Evolutionary conservation across 257 asterid species (phyloP).

Genomic region (Scutellaria barbata): DNA sequence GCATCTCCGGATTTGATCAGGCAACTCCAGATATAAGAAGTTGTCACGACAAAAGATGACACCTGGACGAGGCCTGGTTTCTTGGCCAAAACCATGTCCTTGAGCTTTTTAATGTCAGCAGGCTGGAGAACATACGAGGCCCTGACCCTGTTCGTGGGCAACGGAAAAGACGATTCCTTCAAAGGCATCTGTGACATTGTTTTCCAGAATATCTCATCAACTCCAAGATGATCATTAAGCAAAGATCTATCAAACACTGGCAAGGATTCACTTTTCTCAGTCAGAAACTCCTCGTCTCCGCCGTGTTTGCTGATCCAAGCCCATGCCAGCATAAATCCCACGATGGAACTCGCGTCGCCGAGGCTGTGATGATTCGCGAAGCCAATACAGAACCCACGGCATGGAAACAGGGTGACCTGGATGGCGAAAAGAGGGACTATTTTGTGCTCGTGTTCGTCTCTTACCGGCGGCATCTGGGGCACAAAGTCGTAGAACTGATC

Average conservation of each 20-base stretch:
- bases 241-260: conserved; percentile 25
- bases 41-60: conserved; percentile 41
- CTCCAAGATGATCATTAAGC: conserved; percentile 24
- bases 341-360: conserved; percentile 52
- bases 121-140: conserved; percentile 36
- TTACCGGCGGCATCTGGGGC: conserved; percentile 39
- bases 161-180: conserved; percentile 7
- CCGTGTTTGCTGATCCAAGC: conserved; percentile 33
- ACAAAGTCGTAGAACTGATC: conserved; percentile 46
- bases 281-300: conserved; percentile 9
- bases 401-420: conserved; percentile 53
- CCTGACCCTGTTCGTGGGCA: conserved; percentile 40
- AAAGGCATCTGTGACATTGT: conserved; percentile 23
- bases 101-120: conserved; percentile 34
- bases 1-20: conserved; percentile 39
- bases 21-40: conserved; percentile 54
- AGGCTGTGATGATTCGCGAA: conserved; percentile 41
- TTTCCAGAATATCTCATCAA: conserved; percentile 36
- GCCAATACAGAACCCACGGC: conserved; percentile 50
- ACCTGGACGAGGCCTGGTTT: conserved; percentile 35
- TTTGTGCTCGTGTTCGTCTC: conserved; percentile 27
- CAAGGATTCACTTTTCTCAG: background rate
- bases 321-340: conserved; percentile 51
- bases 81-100: conserved; percentile 33
- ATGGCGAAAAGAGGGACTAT: conserved; percentile 45